Evolutionary conservation across 208 protist genomes (phyloP).

Genomic region (Acanthamoeba polyphaga): DNA sequence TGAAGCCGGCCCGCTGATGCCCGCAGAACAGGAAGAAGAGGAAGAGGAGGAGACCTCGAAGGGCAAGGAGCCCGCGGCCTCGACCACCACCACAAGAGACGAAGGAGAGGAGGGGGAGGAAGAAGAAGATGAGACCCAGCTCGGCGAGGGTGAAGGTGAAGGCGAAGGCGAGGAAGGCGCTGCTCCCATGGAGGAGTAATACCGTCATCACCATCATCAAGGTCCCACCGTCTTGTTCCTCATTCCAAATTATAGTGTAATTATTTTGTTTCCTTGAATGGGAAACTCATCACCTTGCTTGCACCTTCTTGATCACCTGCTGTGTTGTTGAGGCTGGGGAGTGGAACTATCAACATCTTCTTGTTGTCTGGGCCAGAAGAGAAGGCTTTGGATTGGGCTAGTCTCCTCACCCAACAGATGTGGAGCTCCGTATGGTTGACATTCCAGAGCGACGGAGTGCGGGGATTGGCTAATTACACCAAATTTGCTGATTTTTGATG

Average conservation of each 20-base stretch:
- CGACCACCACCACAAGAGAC: neutral
- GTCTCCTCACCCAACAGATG: conserved; percentile 21
- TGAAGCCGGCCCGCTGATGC: neutral
- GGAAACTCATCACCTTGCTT: neutral
- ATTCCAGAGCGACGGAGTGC: neutral
- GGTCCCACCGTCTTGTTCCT: neutral
- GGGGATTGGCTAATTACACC: neutral
- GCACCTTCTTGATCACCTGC: neutral
- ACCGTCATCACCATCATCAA: neutral
- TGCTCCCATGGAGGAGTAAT: neutral
- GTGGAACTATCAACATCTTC: no score
- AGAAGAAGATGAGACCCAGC: conserved; percentile 17
- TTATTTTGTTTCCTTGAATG: neutral
- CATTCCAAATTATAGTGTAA: neutral
- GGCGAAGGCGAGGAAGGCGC: neutral
- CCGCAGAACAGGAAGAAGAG: neutral
- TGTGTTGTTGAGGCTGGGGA: no score
- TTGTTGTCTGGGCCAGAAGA: no score
- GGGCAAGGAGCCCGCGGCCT: conserved; percentile 12
- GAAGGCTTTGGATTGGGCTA: neutral
- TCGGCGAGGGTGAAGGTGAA: neutral
- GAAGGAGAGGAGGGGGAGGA: conserved; percentile 19
- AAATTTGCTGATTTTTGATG: no score
- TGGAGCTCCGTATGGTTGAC: neutral
- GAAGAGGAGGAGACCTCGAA: conserved; percentile 1